Base-by-base conservation (phyloP, 768 basidiomycete species). In the Kockovaella imperatae region DNA sequence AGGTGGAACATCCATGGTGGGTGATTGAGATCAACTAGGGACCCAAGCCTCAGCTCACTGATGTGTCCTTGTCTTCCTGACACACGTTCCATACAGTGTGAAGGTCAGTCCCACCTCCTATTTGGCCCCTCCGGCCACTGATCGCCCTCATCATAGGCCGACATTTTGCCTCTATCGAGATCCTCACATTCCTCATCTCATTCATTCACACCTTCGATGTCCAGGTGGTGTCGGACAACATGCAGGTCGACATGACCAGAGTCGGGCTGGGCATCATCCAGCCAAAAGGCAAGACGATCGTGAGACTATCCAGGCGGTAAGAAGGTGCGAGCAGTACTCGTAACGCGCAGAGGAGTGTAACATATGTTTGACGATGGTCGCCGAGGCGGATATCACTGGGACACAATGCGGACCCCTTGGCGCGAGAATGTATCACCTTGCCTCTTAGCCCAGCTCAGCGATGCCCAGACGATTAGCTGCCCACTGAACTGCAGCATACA, bases 161-260 rank as follows among this genome's bases (percentile, higher is more conserved):
- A 4, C 59, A 60, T 42, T 60, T 60, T 35, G 48, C 59, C 18
- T 53, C 55, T 11, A 45, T 53, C 8, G 59, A 60, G 45, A 60
- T 60, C 32, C 44, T 56, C 20, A 57, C 55, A 5, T 52, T 57
- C 36, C 26, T 60, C 34, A 43, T 52, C 13, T 35, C 50, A 3
- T 56, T 56, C 44, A 18, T 54, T 21, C 20, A 35, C 15, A 25
- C 39, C 17, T 35, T 51, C 15, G 55, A 57, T 31, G 45, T 41
- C 13, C n/a, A 38, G 18, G 20, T 60, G 3, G 11, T 54, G 2
- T 13, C 8, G 7, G 59, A 60, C 45, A 51, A 34, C 11, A 5
- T 60, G 15, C 14, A 31, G 42, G 41, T 39, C 23, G 52, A 60
- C 28, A 35, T 28, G 17, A 35, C 42, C 32, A 24, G 59, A 14